Evolutionary conservation across 306 rosid species (phyloP).

Genomic region (Rosa chinensis): DNA sequence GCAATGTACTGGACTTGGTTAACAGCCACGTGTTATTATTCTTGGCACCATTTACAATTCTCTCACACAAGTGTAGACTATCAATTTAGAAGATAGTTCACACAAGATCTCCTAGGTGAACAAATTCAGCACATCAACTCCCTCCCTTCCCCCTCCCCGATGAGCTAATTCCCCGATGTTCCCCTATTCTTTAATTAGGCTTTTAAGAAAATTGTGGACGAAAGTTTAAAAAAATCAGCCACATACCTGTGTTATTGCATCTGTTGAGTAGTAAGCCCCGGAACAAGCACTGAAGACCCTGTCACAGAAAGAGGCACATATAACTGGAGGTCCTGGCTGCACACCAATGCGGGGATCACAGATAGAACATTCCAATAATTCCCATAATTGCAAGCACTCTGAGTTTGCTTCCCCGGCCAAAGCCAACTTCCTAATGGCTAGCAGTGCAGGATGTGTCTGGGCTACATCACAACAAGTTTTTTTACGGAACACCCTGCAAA

Average conservation of each 20-base stretch:
- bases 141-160: background rate
- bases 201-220: background rate
- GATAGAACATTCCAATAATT: conserved; percentile 84
- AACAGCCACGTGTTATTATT: background rate
- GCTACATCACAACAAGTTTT: conserved; percentile 81
- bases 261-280: conserved; percentile 87
- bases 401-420: conserved; percentile 78
- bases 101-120: background rate
- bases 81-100: background rate
- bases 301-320: conserved; percentile 80
- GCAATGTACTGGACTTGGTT: background rate
- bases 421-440: conserved; percentile 74
- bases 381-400: conserved; percentile 92
- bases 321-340: conserved; percentile 74
- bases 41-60: background rate
- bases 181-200: background rate
- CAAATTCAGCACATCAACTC: conserved; percentile 5
- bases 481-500: conserved; percentile 81
- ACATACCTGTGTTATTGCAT: conserved; percentile 75
- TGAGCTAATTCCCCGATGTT: background rate
- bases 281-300: conserved; percentile 73
- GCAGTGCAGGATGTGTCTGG: conserved; percentile 80
- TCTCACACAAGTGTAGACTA: background rate
- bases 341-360: conserved; percentile 83
- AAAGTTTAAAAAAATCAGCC: background rate